Evolutionary conservation across 164 flowering plant species (phyloP).

Genomic region (Paratinospora sagittata): DNA sequence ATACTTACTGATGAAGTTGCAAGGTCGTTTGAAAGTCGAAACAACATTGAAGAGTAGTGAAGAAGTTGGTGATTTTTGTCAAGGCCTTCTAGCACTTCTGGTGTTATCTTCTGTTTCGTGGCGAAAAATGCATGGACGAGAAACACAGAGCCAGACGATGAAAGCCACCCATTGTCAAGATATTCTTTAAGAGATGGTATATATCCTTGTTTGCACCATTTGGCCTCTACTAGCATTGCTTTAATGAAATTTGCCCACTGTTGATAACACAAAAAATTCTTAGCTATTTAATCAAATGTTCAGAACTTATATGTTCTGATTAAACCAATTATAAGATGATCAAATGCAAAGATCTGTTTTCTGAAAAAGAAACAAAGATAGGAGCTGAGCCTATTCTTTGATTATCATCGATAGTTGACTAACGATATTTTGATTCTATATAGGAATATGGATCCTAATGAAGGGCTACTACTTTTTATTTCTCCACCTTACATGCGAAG

Average conservation of each 20-base stretch:
- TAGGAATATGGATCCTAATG: background rate
- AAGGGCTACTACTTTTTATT: background rate
- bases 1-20: slow-evolving; percentile 25
- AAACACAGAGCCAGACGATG: slow-evolving; percentile 37
- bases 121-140: slow-evolving; percentile 24
- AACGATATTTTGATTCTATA: background rate
- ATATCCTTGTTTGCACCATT: slow-evolving; percentile 35
- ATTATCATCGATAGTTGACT: background rate
- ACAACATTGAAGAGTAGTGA: slow-evolving; percentile 18
- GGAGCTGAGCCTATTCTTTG: background rate
- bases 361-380: background rate
- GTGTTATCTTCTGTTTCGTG: slow-evolving; percentile 3
- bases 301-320: background rate
- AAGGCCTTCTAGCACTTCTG: slow-evolving; percentile 16
- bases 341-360: background rate
- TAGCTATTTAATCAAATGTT: background rate
- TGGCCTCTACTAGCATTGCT: slow-evolving; percentile 44
- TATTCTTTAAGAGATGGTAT: slow-evolving; percentile 44
- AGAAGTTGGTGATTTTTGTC: slow-evolving; percentile 15
- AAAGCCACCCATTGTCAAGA: slow-evolving; percentile 40
- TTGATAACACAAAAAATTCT: background rate
- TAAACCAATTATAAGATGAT: background rate
- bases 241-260: slow-evolving; percentile 55
- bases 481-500: background rate
- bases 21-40: slow-evolving; percentile 34